A percentile compares a stretch with the other conserved stretches of the same genome.
phyloP scores from a whole-genome alignment of 106 monocot genomes.

The Dendrobium officinale region DNA sequence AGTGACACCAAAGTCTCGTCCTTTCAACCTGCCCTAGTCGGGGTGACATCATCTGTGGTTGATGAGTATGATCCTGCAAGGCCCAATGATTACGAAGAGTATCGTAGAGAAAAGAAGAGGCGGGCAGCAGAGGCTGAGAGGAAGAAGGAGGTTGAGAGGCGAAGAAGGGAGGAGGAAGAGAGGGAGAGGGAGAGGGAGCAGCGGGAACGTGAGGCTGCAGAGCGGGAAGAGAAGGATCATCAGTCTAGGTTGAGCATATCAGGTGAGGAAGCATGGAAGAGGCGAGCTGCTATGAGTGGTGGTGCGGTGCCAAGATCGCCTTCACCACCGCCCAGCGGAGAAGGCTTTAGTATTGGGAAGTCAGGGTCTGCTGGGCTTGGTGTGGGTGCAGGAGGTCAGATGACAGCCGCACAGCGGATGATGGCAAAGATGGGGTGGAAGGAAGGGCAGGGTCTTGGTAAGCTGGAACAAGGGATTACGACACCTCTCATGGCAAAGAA shows the following conservation, averaged over 20 bases:
- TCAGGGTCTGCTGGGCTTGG: constrained; percentile 73
- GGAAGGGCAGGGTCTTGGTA: constrained; percentile 96
- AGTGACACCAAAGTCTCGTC: constrained; percentile 24
- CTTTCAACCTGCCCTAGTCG: constrained; percentile 81
- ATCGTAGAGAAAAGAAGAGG: constrained; percentile 72
- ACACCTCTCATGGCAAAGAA: constrained; percentile 96
- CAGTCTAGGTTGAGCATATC: constrained; percentile 69
- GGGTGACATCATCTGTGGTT: constrained; percentile 59
- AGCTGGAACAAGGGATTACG: constrained; percentile 94
- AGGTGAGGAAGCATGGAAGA: constrained; percentile 94
- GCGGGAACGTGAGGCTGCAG: constrained; percentile 58
- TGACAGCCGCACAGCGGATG: constrained; percentile 99
- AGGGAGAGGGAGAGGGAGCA: constrained; percentile 69
- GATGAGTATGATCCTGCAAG: constrained; percentile 94
- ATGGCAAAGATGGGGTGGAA: constrained; percentile 99
- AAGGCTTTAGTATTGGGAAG: constrained; percentile 79
- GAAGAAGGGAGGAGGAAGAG: constrained; percentile 86
- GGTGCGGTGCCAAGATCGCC: constrained; percentile 39
- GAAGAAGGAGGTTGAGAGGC: constrained; percentile 71
- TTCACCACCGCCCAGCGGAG: constrained; percentile 61
- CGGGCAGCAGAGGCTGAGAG: constrained; percentile 66
- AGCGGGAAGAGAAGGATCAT: constrained; percentile 47
- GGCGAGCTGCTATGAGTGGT: constrained; percentile 84
- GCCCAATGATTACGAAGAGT: constrained; percentile 97
- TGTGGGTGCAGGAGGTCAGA: constrained; percentile 92